phyloP scores from a whole-genome alignment of 257 asterid species.

The Lithospermum erythrorhizon region DNA sequence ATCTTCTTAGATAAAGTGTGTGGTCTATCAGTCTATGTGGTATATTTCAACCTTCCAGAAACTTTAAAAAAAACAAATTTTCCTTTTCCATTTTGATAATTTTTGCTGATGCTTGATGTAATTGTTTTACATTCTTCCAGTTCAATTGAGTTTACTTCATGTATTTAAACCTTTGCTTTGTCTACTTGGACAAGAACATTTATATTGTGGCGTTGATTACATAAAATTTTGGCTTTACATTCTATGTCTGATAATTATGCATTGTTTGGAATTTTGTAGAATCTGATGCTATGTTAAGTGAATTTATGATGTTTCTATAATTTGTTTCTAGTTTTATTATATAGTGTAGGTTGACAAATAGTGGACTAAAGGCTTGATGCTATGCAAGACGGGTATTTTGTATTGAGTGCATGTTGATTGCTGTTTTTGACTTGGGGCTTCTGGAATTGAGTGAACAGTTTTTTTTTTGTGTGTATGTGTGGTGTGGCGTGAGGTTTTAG shows the following conservation, averaged over 20 bases:
- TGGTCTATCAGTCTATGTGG: neutral
- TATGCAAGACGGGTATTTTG: neutral
- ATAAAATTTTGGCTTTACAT: neutral
- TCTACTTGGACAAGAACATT: neutral
- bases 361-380: neutral
- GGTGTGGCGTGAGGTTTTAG: neutral
- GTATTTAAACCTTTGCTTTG: neutral
- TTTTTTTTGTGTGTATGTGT: neutral
- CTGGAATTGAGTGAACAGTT: neutral
- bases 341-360: neutral
- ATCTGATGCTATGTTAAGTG: neutral
- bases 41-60: neutral
- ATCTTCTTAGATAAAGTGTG: neutral
- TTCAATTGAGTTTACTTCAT: neutral
- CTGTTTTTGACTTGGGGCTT: neutral
- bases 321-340: neutral
- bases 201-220: neutral
- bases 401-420: neutral
- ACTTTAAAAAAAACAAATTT: neutral
- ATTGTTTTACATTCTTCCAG: neutral
- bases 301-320: neutral
- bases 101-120: neutral
- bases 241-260: neutral
- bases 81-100: neutral
- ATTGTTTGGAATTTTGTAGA: neutral